Evolutionary conservation across 495 filamentous ascomycete genomes (phyloP).

Genomic region (Tuber brumale): DNA sequence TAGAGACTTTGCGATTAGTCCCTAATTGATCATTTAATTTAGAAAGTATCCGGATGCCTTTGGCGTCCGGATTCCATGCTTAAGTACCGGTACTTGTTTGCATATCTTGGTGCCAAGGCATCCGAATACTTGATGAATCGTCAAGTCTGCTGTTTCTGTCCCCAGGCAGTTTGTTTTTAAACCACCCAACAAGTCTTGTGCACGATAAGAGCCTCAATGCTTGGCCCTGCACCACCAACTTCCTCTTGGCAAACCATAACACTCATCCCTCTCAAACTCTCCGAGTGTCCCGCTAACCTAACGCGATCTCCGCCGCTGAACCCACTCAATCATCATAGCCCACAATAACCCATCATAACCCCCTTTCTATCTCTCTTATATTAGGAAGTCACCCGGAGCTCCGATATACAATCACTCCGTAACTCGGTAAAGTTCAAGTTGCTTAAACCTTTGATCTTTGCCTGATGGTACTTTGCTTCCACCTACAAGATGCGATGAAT

Average conservation of each 20-base stretch:
- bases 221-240: neutral
- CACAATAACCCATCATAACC: neutral
- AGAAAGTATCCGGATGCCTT: too few species aligned
- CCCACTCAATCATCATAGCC: neutral
- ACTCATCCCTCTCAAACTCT: neutral
- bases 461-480: neutral
- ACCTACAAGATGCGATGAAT: too few species aligned
- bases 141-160: neutral
- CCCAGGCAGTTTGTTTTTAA: neutral
- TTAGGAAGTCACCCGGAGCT: neutral
- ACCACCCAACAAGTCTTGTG: too few species aligned
- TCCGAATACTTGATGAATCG: neutral
- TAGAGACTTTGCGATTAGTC: too few species aligned
- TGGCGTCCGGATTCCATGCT: too few species aligned
- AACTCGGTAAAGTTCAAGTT: neutral
- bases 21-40: too few species aligned
- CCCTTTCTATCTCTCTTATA: neutral
- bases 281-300: neutral
- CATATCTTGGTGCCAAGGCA: too few species aligned
- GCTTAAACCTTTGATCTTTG: neutral
- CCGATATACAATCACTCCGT: neutral
- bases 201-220: neutral
- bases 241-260: neutral
- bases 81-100: too few species aligned
- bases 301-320: neutral